These are phyloP conservation scores for Pistacia atlantica DNA, from an alignment of 345 rosid species.

Conservation along the genomic window DNA sequence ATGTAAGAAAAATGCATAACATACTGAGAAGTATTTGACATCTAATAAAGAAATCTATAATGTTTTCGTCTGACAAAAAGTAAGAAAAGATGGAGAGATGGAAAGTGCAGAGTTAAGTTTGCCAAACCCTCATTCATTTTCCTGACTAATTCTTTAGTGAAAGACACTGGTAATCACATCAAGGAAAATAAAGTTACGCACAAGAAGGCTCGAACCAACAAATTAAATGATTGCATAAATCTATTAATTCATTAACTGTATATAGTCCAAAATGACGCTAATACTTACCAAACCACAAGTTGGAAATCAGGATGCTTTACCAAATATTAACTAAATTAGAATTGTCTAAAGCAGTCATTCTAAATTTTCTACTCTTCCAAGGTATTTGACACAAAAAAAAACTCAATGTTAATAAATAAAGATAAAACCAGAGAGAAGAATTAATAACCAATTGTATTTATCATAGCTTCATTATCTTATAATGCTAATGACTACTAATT, in stretches of 20 bases:
- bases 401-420: no score
- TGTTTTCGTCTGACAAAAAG: background rate
- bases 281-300: no score
- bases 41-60: background rate
- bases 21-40: background rate
- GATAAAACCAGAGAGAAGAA: no score
- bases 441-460: no score
- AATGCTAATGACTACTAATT: no score
- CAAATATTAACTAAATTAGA: no score
- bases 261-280: background rate
- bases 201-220: background rate
- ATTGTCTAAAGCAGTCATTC: no score
- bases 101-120: background rate
- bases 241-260: background rate
- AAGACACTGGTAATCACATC: background rate
- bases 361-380: no score
- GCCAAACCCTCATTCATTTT: background rate
- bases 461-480: no score
- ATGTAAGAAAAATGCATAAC: background rate
- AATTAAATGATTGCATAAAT: background rate
- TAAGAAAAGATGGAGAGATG: background rate
- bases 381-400: no score
- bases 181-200: background rate
- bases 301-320: no score
- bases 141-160: background rate